Evolutionary conservation across 2,329 filamentous ascomycete genomes (phyloP), one percentile per base, ranked within the genome.

Genomic region (Alternaria infectoria): DNA sequence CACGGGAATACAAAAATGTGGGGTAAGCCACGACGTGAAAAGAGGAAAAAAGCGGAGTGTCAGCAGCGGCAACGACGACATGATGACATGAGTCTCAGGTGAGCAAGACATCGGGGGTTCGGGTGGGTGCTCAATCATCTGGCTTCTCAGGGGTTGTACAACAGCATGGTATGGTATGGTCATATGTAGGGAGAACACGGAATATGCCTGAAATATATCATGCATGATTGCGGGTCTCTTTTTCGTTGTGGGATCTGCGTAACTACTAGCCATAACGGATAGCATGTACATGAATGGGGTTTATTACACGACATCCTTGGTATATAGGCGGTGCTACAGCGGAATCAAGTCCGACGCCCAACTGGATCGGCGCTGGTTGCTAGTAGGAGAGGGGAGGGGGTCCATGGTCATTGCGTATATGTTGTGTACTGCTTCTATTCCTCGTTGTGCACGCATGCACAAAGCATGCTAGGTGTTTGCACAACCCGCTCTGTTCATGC

Each of bases 41-140:
- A 56, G 28, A 62, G 10, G 19, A 5, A 23, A 32, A 30, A 49
- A 43, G 30, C 49, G 28, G 50, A 55, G 43, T 21, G 56, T 21
- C 21, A 4, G 43, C 28, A 59, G 23, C 26, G 17, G 36, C 3
- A 11, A 45, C 11, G 13, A 61, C 67, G 54, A 64, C 62, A 58
- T 45, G 30, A 55, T 69, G 62, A 61, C 65, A 67, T 69, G 69
- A 67, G 64, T 57, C 64, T 69, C 68, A 66, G 67, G 45, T 69
- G 66, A 69, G 67, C 40, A 23, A 17, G 32, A 36, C 10, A 28
- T n/a, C 10, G 25, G 30, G 55, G 28, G 19, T 44, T 30, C 40
- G 21, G 23, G 43, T 45, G 21, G 23, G 43, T 45, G 36, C 36
- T 50, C 55, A 36, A 36, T 51, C 26, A 32, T 52, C 28, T 32